Evolutionary conservation across 83 land plant genomes (phyloP), one percentile per base, ranked within the genome.

Genomic region (Diphasiastrum complanatum): DNA sequence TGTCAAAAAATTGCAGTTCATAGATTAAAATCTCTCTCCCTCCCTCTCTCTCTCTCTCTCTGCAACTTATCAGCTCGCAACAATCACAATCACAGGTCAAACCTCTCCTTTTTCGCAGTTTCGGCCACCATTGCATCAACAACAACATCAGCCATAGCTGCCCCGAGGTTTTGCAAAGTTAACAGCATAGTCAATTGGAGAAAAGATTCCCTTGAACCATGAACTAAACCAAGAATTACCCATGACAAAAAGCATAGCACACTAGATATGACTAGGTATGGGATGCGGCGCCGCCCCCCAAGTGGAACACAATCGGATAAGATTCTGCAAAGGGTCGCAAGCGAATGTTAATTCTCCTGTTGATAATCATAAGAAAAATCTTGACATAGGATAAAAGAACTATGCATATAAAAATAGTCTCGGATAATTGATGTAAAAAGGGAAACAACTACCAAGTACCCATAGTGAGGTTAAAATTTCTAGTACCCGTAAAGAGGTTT

Each of bases 121-220:
- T 89, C 87, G 19, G 91, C 87, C 68, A 85, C 77, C 91, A 81
- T 83, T 6, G 87, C 87, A 83, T 85, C 96, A 32, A 89, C 50
- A 5, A 89, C 91, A 65, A 85, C 96, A 74, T 89, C 96, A 34
- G 91, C 87, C 96, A 89, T 83, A 20, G 91, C 91, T 40, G 91
- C 78, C 25, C 96, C 96, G 10, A 85, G n/a, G 52, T 83, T 85
- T 74, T 89, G 96, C 27, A 79, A 35, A 35, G 85, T 83, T 26
- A 89, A 54, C 25, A 83, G 68, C 33, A 75, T 35, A 3, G 61
- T 79, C 43, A 89, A 70, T 18, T 48, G 61, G 49, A 64, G 25
- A 28, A 27, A 68, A n/a, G 87, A 85, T 33, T 68, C 74, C 60
- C 85, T 78, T 10, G 64, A 1, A 18, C 72, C 41, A 37, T 51